These are phyloP conservation scores for Suillus tomentosus DNA, from an alignment of 768 basidiomycete species.

Conservation along the genomic window DNA sequence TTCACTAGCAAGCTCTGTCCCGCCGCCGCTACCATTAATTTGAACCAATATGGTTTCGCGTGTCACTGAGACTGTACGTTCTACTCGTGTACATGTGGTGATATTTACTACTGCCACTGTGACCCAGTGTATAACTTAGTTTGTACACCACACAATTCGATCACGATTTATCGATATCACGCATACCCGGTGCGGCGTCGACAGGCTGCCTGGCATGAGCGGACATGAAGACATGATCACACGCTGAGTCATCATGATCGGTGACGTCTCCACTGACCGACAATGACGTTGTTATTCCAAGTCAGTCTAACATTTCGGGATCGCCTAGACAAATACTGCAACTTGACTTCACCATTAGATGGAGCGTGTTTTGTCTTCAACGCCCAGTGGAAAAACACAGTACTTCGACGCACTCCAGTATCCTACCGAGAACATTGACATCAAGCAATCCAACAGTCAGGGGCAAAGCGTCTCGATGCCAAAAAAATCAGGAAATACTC, in stretches of 20 bases:
- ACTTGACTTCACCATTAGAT: too few relatives aligned
- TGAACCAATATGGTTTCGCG: neutral
- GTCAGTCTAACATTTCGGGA: neutral
- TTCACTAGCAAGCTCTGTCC: neutral
- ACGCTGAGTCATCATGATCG: conserved; percentile 1
- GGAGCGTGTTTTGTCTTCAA: conserved; percentile 10
- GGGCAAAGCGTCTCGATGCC: neutral
- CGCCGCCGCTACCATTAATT: neutral
- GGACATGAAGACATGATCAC: neutral
- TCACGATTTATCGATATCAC: neutral
- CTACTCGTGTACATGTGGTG: neutral
- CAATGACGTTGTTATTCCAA: neutral
- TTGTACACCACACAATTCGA: too few relatives aligned
- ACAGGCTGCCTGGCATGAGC: neutral
- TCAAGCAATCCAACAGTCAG: neutral
- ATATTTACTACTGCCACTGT: neutral
- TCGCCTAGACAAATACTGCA: neutral
- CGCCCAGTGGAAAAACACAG: conserved; percentile 35
- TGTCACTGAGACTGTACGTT: neutral
- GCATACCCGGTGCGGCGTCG: neutral
- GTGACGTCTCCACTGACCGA: neutral
- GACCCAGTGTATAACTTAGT: too few relatives aligned
- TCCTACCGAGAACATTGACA: neutral
- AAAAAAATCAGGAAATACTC: conserved; percentile 1
- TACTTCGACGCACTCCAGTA: conserved; percentile 49